phyloP scores from a whole-genome alignment of 805 yeast species.

The Sungouiella thailandica region DNA sequence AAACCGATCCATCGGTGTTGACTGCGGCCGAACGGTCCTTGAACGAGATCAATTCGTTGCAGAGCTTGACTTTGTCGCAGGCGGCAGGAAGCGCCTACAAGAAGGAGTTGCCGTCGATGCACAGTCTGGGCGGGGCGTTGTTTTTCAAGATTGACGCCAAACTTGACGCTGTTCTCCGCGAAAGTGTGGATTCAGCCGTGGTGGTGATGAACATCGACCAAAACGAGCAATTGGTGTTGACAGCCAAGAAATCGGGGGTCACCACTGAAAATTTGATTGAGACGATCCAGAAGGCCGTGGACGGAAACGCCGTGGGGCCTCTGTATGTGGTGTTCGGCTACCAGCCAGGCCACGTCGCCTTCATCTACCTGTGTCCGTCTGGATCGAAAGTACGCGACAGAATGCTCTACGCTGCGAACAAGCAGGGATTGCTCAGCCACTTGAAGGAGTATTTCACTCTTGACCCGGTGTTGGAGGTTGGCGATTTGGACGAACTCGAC shows the following conservation, averaged over 20 bases:
- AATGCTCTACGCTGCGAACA: constrained; percentile 87
- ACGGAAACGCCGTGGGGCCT: constrained; percentile 42
- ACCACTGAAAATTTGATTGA: constrained; percentile 16
- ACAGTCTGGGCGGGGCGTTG: constrained; percentile 6
- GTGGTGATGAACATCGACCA: constrained; percentile 49
- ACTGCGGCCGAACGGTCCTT: constrained; percentile 56
- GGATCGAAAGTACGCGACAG: constrained; percentile 86
- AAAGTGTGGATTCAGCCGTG: constrained; percentile 23
- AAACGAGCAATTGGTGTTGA: constrained; percentile 37
- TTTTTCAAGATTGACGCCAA: constrained; percentile 13
- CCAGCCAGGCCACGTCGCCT: constrained; percentile 38
- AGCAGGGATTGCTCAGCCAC: constrained; percentile 52
- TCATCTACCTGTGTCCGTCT: constrained; percentile 85
- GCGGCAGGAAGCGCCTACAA: constrained; percentile 14
- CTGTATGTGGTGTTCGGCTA: constrained; percentile 50
- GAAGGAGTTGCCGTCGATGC: constrained; percentile 35
- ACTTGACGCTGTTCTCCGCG: constrained; percentile 18
- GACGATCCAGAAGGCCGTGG: constrained; percentile 16
- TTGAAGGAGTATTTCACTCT: constrained; percentile 37
- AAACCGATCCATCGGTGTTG: constrained; percentile 39
- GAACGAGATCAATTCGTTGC: constrained; percentile 36
- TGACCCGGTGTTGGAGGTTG: constrained; percentile 57
- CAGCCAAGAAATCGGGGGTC: constrained; percentile 18
- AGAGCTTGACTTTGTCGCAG: constrained; percentile 24
- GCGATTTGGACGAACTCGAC: constrained; percentile 68